Evolutionary conservation across 345 rosid genomes (phyloP).

Genomic region (Rhodamnia rubescens): DNA sequence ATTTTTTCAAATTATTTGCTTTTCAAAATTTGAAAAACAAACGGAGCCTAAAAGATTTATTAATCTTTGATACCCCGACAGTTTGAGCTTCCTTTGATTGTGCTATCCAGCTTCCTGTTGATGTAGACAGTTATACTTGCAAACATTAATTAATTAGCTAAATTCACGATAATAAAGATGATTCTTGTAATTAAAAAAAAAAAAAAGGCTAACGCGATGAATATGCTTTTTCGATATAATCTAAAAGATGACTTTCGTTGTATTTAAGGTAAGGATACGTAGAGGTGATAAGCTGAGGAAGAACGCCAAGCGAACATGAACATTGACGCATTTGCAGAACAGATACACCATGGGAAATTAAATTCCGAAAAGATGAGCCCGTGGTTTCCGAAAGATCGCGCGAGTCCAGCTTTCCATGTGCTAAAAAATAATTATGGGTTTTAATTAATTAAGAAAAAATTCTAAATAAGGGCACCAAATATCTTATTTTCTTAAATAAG

Average conservation of each 20-base stretch:
- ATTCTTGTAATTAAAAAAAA: neutral
- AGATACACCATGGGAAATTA: neutral
- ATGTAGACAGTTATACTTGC: neutral
- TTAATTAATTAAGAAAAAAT: no score
- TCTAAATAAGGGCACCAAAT: no score
- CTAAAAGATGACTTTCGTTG: neutral
- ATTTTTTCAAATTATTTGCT: no score
- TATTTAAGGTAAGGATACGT: no score
- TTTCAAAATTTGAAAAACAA: no score
- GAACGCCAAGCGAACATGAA: no score
- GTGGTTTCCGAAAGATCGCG: neutral
- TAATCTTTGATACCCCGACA: no score
- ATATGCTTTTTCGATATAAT: neutral
- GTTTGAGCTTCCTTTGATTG: no score
- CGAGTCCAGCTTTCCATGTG: neutral
- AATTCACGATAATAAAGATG: neutral
- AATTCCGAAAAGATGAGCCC: neutral
- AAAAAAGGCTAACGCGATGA: neutral
- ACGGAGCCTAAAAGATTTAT: no score
- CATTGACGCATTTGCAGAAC: no score
- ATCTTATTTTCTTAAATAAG: no score
- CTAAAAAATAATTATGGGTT: neutral
- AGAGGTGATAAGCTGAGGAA: no score
- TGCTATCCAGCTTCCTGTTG: accelerated
- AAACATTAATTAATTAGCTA: neutral